Conservation (phyloP, 768 basidiomycete genomes). For the Macrolepiota fuliginosa region DNA sequence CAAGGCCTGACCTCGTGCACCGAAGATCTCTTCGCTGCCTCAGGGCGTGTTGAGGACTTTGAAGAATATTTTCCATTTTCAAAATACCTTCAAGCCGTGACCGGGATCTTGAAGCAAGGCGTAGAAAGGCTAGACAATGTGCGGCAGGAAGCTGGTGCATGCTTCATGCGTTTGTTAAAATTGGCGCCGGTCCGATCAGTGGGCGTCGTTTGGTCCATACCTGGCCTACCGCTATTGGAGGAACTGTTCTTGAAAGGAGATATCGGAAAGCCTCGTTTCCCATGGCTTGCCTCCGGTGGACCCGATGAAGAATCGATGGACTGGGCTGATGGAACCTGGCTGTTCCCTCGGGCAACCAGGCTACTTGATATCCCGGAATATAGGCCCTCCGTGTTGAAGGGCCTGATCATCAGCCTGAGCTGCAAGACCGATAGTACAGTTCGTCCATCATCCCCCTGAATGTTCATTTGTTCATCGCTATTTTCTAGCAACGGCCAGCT, state of each 20-base stretch:
- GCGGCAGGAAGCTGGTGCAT: conserved; percentile 72
- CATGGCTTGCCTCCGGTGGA: conserved; percentile 11
- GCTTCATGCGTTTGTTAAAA: conserved; percentile 50
- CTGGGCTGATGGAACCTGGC: conserved; percentile 74
- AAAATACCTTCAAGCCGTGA: conserved; percentile 55
- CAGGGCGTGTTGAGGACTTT: conserved; percentile 41
- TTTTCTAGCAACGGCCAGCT: conserved; percentile 63
- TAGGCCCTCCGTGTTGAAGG: conserved; percentile 59
- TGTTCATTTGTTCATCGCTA: conserved; percentile 13
- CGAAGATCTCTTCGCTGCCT: conserved; percentile 46
- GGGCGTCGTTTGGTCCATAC: conserved; percentile 51
- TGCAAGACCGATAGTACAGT: conserved; percentile 87
- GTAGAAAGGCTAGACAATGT: conserved; percentile 91
- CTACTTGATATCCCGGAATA: conserved; percentile 64
- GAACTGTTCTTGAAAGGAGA: conserved; percentile 54
- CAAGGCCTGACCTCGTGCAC: conserved; percentile 57
- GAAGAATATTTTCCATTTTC: conserved; percentile 58
- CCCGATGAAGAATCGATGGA: conserved; percentile 36
- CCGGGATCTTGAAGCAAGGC: conserved; percentile 81
- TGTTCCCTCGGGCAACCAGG: conserved; percentile 72
- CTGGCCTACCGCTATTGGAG: conserved; percentile 42
- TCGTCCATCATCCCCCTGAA: conserved; percentile 26
- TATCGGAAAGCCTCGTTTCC: conserved; percentile 1
- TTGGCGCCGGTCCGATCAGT: conserved; percentile 40
- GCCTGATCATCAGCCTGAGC: conserved; percentile 76